Percentiles rank a stretch among this genome's conserved stretches.
These are phyloP conservation scores for Dichotomocladium elegans DNA, from an alignment of 371 early-diverging fungal genomes.

Conservation along the genomic window DNA sequence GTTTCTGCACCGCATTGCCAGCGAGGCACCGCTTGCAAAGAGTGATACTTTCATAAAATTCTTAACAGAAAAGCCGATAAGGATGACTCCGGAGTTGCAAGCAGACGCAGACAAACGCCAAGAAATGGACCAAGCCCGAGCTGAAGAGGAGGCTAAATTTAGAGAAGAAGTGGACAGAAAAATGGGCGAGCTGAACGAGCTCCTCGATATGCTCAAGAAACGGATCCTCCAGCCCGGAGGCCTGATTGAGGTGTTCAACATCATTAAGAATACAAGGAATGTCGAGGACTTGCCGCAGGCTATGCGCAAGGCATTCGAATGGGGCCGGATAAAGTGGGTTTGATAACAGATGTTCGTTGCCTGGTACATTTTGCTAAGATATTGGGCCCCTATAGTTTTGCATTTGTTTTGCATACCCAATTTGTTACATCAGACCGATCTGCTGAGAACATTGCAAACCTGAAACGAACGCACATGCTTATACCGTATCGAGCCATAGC, in stretches of 20 bases:
- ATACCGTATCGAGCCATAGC: slow-evolving; percentile 56
- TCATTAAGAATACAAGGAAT: slow-evolving; percentile 32
- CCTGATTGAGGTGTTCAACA: slow-evolving; percentile 26
- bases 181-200: slow-evolving; percentile 39
- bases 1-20: slow-evolving; percentile 34
- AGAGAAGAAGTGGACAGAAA: slow-evolving; percentile 42
- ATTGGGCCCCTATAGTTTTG: slow-evolving; percentile 44
- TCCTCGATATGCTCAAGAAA: slow-evolving; percentile 42
- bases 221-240: slow-evolving; percentile 48
- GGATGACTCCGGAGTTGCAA: slow-evolving; percentile 30
- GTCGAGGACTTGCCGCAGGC: slow-evolving; percentile 45
- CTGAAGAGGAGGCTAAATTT: slow-evolving; percentile 39
- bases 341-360: background rate
- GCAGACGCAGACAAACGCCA: slow-evolving; percentile 35
- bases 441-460: slow-evolving; percentile 43
- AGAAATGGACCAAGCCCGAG: slow-evolving; percentile 32
- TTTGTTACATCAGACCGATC: slow-evolving; percentile 54
- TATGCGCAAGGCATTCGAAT: slow-evolving; percentile 50
- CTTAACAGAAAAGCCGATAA: slow-evolving; percentile 36
- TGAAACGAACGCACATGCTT: slow-evolving; percentile 52
- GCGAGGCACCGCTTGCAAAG: slow-evolving; percentile 28
- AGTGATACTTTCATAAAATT: slow-evolving; percentile 32
- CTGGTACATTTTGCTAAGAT: background rate
- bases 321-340: slow-evolving; percentile 51
- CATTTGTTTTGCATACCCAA: slow-evolving; percentile 52